Conservation (phyloP, 208 protist genomes). For the Trypanosoma cruzi region DNA sequence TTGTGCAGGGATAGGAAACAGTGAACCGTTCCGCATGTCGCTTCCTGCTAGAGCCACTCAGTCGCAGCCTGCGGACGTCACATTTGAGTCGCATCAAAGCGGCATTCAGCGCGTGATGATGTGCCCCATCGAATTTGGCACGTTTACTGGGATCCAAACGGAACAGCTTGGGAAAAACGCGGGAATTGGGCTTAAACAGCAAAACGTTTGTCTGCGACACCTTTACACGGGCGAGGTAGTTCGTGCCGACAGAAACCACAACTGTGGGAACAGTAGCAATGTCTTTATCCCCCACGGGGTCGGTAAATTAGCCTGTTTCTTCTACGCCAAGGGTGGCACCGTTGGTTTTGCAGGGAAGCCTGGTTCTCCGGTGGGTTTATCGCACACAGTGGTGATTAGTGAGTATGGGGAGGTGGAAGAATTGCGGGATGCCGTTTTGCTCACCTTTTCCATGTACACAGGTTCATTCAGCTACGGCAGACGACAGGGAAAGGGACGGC, state of each 20-base stretch:
- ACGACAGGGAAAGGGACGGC: constrained; percentile 46
- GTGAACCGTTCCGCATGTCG: not conserved
- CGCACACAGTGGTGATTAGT: constrained; percentile 7
- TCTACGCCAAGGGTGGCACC: constrained; percentile 18
- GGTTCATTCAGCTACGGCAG: constrained; percentile 44
- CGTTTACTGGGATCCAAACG: not conserved
- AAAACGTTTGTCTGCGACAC: constrained; percentile 12
- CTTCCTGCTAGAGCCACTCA: not conserved
- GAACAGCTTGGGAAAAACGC: constrained; percentile 19
- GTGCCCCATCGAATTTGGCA: constrained; percentile 25
- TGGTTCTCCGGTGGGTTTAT: constrained; percentile 5
- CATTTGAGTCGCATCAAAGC: constrained; percentile 12
- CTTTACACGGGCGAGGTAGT: constrained; percentile 33
- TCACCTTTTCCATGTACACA: constrained; percentile 38
- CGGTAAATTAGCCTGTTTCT: constrained; percentile 24
- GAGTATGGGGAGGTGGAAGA: constrained; percentile 30
- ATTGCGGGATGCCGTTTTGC: constrained; percentile 14
- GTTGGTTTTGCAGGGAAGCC: not conserved
- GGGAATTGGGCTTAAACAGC: constrained; percentile 19
- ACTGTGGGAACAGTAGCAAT: constrained; percentile 17
- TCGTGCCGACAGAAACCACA: constrained; percentile 6
- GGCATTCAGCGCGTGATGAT: constrained; percentile 16
- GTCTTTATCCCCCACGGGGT: constrained; percentile 25
- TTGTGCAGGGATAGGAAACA: not conserved
- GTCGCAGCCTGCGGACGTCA: constrained; percentile 8